These are phyloP conservation scores for Exophiala viscosa DNA, from an alignment of 2,329 filamentous ascomycete genomes.

Conservation along the genomic window DNA sequence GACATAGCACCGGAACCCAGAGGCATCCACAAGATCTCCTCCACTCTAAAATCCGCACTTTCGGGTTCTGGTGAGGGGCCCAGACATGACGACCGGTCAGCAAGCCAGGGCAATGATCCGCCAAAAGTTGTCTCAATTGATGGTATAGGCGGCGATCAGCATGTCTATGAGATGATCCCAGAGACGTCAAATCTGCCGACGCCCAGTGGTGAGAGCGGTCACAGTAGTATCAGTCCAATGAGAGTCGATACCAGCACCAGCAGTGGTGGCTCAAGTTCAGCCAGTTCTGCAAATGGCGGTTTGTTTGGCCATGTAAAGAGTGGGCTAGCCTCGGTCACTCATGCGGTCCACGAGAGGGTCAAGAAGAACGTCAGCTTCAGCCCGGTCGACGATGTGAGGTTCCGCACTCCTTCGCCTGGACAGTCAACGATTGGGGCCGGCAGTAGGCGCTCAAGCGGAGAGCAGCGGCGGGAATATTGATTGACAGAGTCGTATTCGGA, in stretches of 20 bases:
- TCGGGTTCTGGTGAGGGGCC: not conserved
- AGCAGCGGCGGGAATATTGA: not conserved
- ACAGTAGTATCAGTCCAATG: not conserved
- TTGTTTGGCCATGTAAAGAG: not conserved
- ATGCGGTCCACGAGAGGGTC: slow-evolving; percentile 7
- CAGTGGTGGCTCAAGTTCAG: not conserved
- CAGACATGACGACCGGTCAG: not conserved
- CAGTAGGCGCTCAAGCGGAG: not conserved
- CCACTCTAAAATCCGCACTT: not conserved
- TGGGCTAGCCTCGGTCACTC: slow-evolving; percentile 2
- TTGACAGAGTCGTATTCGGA: no score
- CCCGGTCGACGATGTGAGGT: slow-evolving; percentile 9
- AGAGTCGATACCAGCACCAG: not conserved
- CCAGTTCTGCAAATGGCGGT: not conserved
- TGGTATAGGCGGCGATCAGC: slow-evolving; percentile 1
- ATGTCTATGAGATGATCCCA: slow-evolving; percentile 2
- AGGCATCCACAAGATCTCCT: no score
- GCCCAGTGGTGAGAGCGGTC: not conserved
- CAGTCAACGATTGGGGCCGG: not conserved
- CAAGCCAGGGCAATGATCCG: not conserved
- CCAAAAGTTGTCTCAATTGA: not conserved
- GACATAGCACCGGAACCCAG: not conserved
- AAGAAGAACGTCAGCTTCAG: slow-evolving; percentile 13
- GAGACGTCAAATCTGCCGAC: not conserved
- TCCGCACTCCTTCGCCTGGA: slow-evolving; percentile 7